phyloP scores from a whole-genome alignment of 345 rosid species.

The Gossypium mustelinum region DNA sequence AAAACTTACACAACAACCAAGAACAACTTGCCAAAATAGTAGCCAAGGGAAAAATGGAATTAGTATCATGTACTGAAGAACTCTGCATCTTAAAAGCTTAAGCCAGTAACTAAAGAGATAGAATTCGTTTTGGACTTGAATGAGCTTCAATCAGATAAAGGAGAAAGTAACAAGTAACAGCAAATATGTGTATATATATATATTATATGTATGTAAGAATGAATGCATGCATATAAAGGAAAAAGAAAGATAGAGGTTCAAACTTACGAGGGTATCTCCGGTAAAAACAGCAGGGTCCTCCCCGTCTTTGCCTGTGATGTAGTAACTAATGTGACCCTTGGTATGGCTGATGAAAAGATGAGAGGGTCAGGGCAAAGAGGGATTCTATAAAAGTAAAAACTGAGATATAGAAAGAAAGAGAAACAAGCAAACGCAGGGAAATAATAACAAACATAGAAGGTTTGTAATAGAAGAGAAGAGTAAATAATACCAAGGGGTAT shows the following conservation, averaged over 20 bases:
- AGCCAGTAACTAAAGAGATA: background rate
- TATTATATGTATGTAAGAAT: background rate
- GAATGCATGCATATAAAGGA: background rate
- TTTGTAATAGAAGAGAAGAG: background rate
- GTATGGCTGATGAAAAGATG: conserved; percentile 62
- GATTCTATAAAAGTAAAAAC: background rate
- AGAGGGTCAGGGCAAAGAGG: background rate
- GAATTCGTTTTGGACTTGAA: background rate
- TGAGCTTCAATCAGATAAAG: background rate
- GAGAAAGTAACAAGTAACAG: background rate
- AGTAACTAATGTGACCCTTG: conserved; percentile 34
- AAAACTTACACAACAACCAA: background rate
- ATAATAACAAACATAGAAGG: background rate
- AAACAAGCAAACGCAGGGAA: background rate
- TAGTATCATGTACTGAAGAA: background rate
- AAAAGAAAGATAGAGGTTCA: background rate
- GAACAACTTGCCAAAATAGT: conserved; percentile 39
- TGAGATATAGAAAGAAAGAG: background rate
- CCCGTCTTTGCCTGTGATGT: conserved; percentile 27
- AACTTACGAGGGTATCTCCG: conserved; percentile 82
- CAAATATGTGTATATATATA: background rate
- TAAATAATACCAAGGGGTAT: conserved; percentile 68
- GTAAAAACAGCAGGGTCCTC: conserved; percentile 74
- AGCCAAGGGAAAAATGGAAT: background rate
- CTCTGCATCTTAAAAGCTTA: background rate